A percentile compares a stretch with the other conserved stretches of the same genome.
Evolutionary conservation across 2,329 filamentous ascomycete species (phyloP).

Genomic region (Pseudogymnoascus sp.): DNA sequence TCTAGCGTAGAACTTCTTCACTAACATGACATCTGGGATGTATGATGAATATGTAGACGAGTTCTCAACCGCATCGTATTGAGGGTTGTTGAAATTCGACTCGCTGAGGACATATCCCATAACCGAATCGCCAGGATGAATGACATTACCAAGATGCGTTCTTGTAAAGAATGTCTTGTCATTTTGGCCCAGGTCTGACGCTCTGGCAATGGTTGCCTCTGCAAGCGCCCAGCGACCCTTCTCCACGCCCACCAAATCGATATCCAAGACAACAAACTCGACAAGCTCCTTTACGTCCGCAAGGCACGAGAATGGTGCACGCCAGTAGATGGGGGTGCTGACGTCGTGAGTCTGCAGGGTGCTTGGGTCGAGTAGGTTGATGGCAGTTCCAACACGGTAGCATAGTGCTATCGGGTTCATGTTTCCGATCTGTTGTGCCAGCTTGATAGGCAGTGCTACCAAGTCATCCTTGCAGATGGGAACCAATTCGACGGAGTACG

Average conservation of each 20-base stretch:
- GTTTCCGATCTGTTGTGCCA: conserved; percentile 81
- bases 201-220: conserved; percentile 79
- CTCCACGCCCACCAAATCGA: conserved; percentile 65
- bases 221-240: conserved; percentile 78
- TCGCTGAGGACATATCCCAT: conserved; percentile 90
- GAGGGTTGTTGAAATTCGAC: conserved; percentile 83
- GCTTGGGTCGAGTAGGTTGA: conserved; percentile 82
- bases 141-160: conserved; percentile 77
- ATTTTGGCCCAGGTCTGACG: conserved; percentile 77
- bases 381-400: conserved; percentile 75
- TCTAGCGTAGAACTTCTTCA: conserved; percentile 93
- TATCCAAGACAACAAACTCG: conserved; percentile 92
- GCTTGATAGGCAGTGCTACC: conserved; percentile 80
- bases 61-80: conserved; percentile 74
- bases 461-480: conserved; percentile 97
- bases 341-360: conserved; percentile 89
- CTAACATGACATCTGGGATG: conserved; percentile 85
- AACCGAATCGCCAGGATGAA: conserved; percentile 83
- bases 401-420: conserved; percentile 81
- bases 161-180: conserved; percentile 82
- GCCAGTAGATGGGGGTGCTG: conserved; percentile 77
- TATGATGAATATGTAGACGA: conserved; percentile 66
- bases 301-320: conserved; percentile 73
- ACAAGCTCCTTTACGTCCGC: conserved; percentile 77
- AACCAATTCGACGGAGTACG: conserved; percentile 78